These are phyloP conservation scores for Monsonia emarginata DNA, from an alignment of 441 rosid genomes.

Conservation along the genomic window DNA sequence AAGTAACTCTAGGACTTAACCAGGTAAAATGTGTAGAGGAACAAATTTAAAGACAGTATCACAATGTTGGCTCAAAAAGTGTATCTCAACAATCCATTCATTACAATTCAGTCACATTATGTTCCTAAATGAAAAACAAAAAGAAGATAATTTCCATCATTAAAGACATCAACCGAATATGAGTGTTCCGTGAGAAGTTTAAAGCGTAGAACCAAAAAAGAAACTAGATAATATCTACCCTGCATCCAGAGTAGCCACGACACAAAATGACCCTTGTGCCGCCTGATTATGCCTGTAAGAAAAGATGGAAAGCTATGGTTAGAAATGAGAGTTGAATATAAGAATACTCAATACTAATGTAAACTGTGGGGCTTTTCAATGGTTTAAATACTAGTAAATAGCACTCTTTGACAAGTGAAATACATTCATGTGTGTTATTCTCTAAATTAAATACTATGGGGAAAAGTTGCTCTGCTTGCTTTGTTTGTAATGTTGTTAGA, in stretches of 20 bases:
- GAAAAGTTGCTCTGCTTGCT: background rate
- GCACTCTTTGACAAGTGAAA: background rate
- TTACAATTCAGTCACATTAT: background rate
- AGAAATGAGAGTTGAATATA: background rate
- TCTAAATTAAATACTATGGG: background rate
- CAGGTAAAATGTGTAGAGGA: no score
- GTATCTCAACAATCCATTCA: background rate
- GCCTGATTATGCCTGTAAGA: background rate
- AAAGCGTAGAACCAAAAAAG: background rate
- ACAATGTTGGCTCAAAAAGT: background rate
- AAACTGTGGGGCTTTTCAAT: background rate
- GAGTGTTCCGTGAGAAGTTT: background rate
- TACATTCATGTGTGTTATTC: background rate
- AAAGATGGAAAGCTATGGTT: background rate
- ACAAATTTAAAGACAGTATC: no score
- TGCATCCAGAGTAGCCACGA: background rate
- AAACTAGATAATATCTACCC: background rate
- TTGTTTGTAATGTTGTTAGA: conserved; percentile 21
- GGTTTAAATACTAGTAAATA: background rate
- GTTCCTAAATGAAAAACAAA: background rate
- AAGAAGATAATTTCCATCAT: background rate
- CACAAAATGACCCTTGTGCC: background rate
- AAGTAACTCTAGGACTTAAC: no score
- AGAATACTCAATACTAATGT: background rate
- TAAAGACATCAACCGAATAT: background rate